Evolutionary conservation across 2,329 filamentous ascomycete genomes (phyloP), one percentile per base, ranked within the genome.

Genomic region (Fusarium siculi): DNA sequence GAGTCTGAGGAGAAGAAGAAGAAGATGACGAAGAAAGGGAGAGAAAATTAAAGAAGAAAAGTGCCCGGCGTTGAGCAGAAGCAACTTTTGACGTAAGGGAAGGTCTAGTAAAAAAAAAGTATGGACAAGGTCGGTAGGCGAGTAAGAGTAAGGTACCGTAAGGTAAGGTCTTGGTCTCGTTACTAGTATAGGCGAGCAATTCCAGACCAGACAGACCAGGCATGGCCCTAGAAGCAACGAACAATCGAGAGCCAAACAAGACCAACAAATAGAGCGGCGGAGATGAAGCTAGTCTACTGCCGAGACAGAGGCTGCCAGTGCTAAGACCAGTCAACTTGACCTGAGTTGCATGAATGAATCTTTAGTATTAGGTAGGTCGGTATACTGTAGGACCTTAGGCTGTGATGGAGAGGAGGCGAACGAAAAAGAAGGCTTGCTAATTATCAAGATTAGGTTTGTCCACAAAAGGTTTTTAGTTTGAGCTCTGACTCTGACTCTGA

Each of bases 271-370:
- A 16, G n/a, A 67, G 63, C 56, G 68, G 68, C 66, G 56, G 69
- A 73, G 67, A 68, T 72, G 70, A 73, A 74, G 58, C 65, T 75
- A 74, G 69, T 70, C 55, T 73, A 70, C 70, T 75, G 69, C 72
- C 72, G 66, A 74, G 69, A 75, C 63, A 68, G 23, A 54, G 34
- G 34, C 68, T 53, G 32, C 62, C 53, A 43, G 40, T 68, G 64
- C 72, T 63, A 61, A 58, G 67, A 63, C 71, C 58, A 71, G 71
- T 50, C 40, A 37, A 50, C 52, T 68, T 65, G 65, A 34, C 16
- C 56, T 52, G 49, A 23, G 30, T 50, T 40, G 52, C 42, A 37
- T 46, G 28, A 49, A 60, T 50, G 21, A 32, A 32, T 50, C 28
- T 50, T 50, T 50, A 18, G 28, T 50, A 32, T 32, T 18, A 32